These are phyloP conservation scores for Bolboschoenoplectus hybrid DNA, from an alignment of 202 grass and related monocot species.

Conservation along the genomic window DNA sequence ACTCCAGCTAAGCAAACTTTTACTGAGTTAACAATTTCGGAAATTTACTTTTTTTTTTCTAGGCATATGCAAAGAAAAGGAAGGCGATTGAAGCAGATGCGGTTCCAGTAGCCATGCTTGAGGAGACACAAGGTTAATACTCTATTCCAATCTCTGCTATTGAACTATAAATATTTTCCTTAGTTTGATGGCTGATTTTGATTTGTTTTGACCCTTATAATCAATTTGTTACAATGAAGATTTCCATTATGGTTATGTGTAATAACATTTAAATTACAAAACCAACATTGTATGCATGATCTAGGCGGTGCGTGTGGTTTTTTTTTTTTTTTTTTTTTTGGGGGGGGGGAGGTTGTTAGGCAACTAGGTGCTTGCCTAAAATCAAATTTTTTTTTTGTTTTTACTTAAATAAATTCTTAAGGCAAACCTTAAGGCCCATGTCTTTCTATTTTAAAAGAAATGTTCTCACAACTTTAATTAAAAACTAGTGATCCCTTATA, in stretches of 20 bases:
- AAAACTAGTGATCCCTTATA: too few relatives aligned
- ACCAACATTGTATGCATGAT: neutral
- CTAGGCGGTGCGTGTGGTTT: neutral
- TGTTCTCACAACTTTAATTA: too few relatives aligned
- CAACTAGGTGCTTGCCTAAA: too few relatives aligned
- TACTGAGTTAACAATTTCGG: neutral
- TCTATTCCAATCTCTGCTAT: neutral
- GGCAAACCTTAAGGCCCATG: too few relatives aligned
- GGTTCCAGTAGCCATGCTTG: neutral
- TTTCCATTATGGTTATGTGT: too few relatives aligned
- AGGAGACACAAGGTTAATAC: neutral
- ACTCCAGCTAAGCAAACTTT: neutral
- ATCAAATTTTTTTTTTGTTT: too few relatives aligned
- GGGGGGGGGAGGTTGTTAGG: too few relatives aligned
- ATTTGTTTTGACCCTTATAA: neutral
- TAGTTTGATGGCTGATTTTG: neutral
- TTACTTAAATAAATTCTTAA: too few relatives aligned
- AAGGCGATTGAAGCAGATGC: neutral
- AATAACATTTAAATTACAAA: neutral
- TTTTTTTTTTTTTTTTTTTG: too few relatives aligned
- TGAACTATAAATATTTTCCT: too few relatives aligned
- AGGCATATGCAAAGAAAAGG: conserved; percentile 11
- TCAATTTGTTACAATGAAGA: neutral
- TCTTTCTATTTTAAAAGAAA: too few relatives aligned
- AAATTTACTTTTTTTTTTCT: neutral